Conservation (phyloP, 2,329 filamentous ascomycete species). For the Sporothrix euskadiensis region DNA sequence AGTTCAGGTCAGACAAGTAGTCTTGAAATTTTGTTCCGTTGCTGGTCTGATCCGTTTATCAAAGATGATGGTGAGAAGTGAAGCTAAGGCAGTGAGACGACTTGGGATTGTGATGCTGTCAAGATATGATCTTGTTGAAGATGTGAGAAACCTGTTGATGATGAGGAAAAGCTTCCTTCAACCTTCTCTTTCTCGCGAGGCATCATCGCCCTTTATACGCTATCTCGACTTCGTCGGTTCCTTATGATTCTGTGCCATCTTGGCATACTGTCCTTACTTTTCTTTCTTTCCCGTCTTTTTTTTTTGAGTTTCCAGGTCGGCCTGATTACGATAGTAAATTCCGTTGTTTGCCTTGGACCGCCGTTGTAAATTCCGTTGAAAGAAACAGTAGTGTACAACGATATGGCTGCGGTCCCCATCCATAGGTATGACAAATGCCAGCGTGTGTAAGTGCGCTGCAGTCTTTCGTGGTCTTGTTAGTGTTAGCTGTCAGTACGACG, state of each 20-base stretch:
- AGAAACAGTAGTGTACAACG: not conserved
- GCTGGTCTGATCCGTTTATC: not conserved
- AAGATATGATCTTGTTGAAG: not conserved
- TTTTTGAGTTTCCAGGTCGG: not conserved
- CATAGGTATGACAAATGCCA: conserved; percentile 10
- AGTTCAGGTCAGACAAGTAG: not conserved
- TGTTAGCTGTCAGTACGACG: not conserved
- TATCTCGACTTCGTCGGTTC: not conserved
- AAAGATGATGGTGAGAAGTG: not conserved
- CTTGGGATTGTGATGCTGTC: not conserved
- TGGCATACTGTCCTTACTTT: not conserved
- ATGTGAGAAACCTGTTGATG: not conserved
- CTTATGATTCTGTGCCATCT: not conserved
- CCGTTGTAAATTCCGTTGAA: conserved; percentile 12
- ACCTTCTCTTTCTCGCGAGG: not conserved
- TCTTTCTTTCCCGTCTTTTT: not conserved
- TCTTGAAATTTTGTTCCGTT: not conserved
- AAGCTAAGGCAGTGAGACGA: not conserved
- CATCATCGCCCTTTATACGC: not conserved
- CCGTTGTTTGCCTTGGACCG: not conserved
- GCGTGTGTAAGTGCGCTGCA: not conserved
- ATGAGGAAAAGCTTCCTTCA: not conserved
- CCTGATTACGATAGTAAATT: not conserved
- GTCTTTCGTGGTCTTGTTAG: not conserved
- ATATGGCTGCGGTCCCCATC: not conserved